Percentiles rank a stretch among this genome's conserved stretches.
Evolutionary conservation across 2,329 filamentous ascomycete species (phyloP).

Genomic region (Botrytis sinoallii): DNA sequence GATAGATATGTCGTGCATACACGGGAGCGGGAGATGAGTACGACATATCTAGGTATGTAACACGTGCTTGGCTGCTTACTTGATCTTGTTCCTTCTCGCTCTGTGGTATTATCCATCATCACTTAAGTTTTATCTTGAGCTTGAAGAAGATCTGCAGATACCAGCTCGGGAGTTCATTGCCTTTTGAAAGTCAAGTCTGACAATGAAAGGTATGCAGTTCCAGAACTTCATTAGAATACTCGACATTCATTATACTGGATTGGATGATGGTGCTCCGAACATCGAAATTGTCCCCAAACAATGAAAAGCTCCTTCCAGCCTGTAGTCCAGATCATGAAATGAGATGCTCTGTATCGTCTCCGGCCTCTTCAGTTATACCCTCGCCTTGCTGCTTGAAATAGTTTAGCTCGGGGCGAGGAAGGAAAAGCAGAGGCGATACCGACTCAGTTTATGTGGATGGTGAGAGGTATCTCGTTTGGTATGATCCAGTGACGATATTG

Average conservation of each 20-base stretch:
- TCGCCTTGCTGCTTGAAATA: not conserved
- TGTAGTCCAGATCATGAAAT: not conserved
- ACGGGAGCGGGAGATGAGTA: not conserved
- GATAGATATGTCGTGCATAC: not conserved
- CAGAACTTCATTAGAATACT: not conserved
- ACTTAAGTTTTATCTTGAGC: not conserved
- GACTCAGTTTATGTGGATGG: not conserved
- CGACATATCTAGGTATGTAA: not conserved
- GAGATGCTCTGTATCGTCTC: not conserved
- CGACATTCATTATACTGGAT: not conserved
- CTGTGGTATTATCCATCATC: not conserved
- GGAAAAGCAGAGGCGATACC: not conserved
- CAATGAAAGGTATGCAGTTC: not conserved
- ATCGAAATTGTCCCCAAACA: not conserved
- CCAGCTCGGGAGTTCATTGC: not conserved
- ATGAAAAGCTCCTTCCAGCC: not conserved
- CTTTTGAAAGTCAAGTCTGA: not conserved
- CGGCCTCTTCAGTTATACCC: not conserved
- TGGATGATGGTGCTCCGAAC: not conserved
- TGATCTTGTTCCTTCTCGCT: not conserved
- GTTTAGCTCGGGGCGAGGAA: not conserved
- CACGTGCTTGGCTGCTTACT: not conserved
- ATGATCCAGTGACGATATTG: not conserved
- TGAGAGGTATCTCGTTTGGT: not conserved
- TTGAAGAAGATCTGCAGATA: not conserved